phyloP scores from a whole-genome alignment of 805 yeast genomes.

The Candida xyloterini region DNA sequence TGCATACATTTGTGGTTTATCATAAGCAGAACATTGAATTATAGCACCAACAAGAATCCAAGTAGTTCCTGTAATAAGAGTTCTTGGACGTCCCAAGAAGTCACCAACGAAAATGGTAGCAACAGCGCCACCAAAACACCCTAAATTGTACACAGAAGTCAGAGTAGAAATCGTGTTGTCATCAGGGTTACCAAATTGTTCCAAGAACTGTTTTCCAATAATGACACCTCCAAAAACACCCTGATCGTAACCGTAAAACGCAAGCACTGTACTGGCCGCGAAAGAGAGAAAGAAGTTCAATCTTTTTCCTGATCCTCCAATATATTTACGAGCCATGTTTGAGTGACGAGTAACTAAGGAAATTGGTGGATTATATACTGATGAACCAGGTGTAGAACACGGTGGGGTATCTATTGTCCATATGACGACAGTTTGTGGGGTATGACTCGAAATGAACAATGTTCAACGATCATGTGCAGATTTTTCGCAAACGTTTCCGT shows the following conservation, averaged over 20 bases:
- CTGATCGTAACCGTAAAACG: conserved; percentile 39
- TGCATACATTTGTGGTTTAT: conserved; percentile 28
- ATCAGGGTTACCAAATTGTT: conserved; percentile 20
- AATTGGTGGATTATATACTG: not conserved
- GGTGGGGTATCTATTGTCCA: too few relatives aligned
- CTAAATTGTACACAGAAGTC: conserved; percentile 14
- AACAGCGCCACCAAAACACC: conserved; percentile 32
- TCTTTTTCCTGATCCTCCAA: conserved; percentile 13
- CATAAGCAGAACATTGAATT: conserved; percentile 22
- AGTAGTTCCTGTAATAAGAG: conserved; percentile 21
- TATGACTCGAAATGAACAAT: not conserved
- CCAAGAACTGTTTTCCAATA: conserved; percentile 30
- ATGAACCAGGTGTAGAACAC: not conserved
- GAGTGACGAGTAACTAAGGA: not conserved
- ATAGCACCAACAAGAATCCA: conserved; percentile 26
- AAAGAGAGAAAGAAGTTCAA: conserved; percentile 11
- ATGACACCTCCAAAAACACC: conserved; percentile 41
- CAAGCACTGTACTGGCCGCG: conserved; percentile 12
- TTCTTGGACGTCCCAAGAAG: conserved; percentile 18
- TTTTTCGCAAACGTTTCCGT: not conserved
- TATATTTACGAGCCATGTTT: conserved; percentile 10
- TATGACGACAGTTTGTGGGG: not conserved
- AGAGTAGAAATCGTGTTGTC: conserved; percentile 13
- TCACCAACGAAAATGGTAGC: conserved; percentile 35
- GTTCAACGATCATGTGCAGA: not conserved